Percentiles rank a stretch among this genome's conserved stretches.
These are phyloP conservation scores for Colletotrichum paranaense DNA, from an alignment of 2,329 filamentous ascomycete genomes.

Conservation along the genomic window DNA sequence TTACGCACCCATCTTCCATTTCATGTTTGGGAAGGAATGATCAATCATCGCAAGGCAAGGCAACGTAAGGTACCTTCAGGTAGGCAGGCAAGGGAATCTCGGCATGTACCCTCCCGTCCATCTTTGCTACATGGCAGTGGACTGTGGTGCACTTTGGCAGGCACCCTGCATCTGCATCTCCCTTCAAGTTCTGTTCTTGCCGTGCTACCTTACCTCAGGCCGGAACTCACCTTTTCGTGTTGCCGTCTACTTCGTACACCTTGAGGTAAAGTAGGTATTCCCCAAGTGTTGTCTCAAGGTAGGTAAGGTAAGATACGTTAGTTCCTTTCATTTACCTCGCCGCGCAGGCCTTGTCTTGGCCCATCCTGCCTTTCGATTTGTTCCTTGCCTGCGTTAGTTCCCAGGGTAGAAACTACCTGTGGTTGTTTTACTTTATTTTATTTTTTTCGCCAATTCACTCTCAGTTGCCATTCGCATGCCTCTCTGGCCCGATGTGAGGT, in stretches of 20 bases:
- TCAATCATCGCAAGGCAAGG: not conserved
- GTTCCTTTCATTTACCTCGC: not conserved
- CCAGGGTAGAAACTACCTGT: not conserved
- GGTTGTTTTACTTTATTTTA: not conserved
- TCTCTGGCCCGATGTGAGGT: not conserved
- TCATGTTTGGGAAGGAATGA: constrained; percentile 1
- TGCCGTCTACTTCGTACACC: not conserved
- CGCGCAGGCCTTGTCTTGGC: not conserved
- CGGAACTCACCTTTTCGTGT: not conserved
- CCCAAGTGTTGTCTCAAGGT: not conserved
- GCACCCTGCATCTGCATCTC: not conserved
- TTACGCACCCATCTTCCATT: not conserved
- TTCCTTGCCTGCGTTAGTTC: not conserved
- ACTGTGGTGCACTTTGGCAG: constrained; percentile 1
- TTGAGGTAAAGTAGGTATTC: not conserved
- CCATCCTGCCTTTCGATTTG: not conserved
- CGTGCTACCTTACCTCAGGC: constrained; percentile 17
- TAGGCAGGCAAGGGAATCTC: not conserved
- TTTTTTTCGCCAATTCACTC: not conserved
- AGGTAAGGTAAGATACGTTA: not conserved
- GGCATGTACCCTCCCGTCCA: constrained; percentile 13
- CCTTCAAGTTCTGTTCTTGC: constrained; percentile 8
- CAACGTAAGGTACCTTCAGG: not conserved
- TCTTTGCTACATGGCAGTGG: not conserved
- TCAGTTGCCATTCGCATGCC: not conserved